Percentiles rank a stretch among this genome's conserved stretches.
Conservation (phyloP, 1,139 yeast species). For the Yamadazyma trypodendri region DNA sequence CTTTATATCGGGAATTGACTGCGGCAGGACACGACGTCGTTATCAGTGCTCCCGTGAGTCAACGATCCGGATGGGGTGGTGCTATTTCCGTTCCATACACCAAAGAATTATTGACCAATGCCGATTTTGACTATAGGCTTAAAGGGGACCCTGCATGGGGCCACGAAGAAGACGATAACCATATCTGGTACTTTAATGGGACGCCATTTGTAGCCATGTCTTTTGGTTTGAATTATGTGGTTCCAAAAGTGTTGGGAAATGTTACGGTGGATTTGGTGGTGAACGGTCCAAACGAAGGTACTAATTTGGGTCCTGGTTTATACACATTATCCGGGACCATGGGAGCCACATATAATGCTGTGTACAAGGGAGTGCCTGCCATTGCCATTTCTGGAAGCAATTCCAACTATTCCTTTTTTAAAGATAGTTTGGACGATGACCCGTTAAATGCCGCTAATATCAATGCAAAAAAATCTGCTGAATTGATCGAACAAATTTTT, state of each 20-base stretch:
- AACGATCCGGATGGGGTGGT: conserved; percentile 62
- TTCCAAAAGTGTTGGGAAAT: conserved; percentile 37
- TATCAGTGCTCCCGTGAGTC: conserved; percentile 57
- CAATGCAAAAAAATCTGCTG: conserved; percentile 30
- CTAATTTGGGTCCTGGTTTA: conserved; percentile 40
- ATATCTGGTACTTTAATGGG: conserved; percentile 51
- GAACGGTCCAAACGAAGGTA: conserved; percentile 49
- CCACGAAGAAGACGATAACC: conserved; percentile 40
- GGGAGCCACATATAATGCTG: conserved; percentile 45
- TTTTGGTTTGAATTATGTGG: conserved; percentile 40
- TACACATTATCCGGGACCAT: conserved; percentile 47
- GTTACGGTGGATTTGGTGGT: conserved; percentile 41
- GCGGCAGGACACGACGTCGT: conserved; percentile 57
- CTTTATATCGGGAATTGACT: conserved; percentile 52
- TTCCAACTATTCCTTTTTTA: conserved; percentile 41
- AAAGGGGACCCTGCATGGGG: conserved; percentile 50
- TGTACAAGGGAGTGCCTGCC: conserved; percentile 44
- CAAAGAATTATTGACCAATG: conserved; percentile 38
- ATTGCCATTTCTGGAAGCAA: conserved; percentile 47
- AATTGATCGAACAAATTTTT: conserved; percentile 34
- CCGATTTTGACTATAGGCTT: conserved; percentile 41
- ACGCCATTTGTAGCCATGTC: conserved; percentile 47
- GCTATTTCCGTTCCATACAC: conserved; percentile 47
- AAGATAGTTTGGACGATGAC: conserved; percentile 35
- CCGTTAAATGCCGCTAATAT: conserved; percentile 34